Conservation (phyloP, 345 rosid species). For the Acer yangbiense region DNA sequence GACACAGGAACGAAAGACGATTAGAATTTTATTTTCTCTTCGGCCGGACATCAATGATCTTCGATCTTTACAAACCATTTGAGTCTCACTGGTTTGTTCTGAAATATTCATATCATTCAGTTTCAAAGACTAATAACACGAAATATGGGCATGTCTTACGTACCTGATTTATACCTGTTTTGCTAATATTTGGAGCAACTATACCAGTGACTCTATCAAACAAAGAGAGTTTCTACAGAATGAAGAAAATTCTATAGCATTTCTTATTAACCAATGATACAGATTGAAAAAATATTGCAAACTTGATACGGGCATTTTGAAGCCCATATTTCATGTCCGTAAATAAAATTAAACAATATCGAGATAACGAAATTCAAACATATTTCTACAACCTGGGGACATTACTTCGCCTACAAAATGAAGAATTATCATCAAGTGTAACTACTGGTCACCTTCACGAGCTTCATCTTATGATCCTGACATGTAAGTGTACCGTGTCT, state of each 20-base stretch:
- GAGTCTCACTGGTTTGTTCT: neutral
- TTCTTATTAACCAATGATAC: constrained; percentile 11
- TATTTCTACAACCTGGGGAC: neutral
- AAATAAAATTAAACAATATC: neutral
- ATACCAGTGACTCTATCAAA: neutral
- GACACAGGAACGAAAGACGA: neutral
- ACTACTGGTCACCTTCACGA: constrained; percentile 15
- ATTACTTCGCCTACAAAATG: constrained; percentile 4
- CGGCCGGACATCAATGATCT: too few relatives aligned
- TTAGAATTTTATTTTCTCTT: too few relatives aligned
- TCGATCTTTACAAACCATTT: neutral
- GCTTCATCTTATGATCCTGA: constrained; percentile 66
- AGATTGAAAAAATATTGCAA: neutral
- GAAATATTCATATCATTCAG: neutral
- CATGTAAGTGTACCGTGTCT: constrained; percentile 88
- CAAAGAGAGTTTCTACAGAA: neutral
- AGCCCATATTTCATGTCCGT: neutral
- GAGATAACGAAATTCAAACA: neutral
- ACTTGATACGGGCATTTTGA: neutral
- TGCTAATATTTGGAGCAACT: neutral
- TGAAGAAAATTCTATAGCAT: neutral
- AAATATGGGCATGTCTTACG: too few relatives aligned
- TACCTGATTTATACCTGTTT: too few relatives aligned
- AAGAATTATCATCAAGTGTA: neutral
- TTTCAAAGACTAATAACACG: neutral